Evolutionary conservation across 768 basidiomycete genomes (phyloP).

Genomic region (Podaxis pistillaris): DNA sequence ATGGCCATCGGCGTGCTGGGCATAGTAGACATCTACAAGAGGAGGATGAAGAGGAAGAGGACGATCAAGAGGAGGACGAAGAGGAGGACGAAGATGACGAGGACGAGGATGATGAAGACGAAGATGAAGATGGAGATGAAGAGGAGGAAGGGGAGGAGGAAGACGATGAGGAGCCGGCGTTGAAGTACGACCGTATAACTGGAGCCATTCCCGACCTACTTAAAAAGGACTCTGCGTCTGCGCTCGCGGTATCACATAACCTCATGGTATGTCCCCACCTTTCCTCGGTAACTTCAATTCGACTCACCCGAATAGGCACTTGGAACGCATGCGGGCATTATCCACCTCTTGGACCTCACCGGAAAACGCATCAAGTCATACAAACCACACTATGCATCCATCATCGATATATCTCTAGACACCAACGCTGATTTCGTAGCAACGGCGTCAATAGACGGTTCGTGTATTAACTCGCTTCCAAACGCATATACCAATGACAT

Average conservation of each 20-base stretch:
- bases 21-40: neutral
- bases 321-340: slow-evolving; percentile 91
- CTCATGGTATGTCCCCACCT: slow-evolving; percentile 49
- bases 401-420: slow-evolving; percentile 85
- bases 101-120: slow-evolving; percentile 25
- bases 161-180: slow-evolving; percentile 86
- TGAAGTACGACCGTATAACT: slow-evolving; percentile 86
- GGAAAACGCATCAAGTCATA: slow-evolving; percentile 87
- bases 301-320: slow-evolving; percentile 55
- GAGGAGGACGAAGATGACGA: slow-evolving; percentile 25
- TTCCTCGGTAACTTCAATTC: neutral
- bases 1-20: neutral
- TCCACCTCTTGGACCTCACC: slow-evolving; percentile 77
- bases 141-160: slow-evolving; percentile 62
- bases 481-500: slow-evolving; percentile 18
- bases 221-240: slow-evolving; percentile 87
- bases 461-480: slow-evolving; percentile 22
- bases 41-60: slow-evolving; percentile 13
- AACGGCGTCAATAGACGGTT: slow-evolving; percentile 92
- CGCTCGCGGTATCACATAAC: slow-evolving; percentile 72
- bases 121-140: slow-evolving; percentile 45
- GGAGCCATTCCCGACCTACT: slow-evolving; percentile 74
- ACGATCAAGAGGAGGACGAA: slow-evolving; percentile 26
- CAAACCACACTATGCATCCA: slow-evolving; percentile 85
- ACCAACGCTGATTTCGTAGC: slow-evolving; percentile 85